Evolutionary conservation across 2,329 filamentous ascomycete species (phyloP), one percentile per base, ranked within the genome.

Genomic region (Colletotrichum camelliae): DNA sequence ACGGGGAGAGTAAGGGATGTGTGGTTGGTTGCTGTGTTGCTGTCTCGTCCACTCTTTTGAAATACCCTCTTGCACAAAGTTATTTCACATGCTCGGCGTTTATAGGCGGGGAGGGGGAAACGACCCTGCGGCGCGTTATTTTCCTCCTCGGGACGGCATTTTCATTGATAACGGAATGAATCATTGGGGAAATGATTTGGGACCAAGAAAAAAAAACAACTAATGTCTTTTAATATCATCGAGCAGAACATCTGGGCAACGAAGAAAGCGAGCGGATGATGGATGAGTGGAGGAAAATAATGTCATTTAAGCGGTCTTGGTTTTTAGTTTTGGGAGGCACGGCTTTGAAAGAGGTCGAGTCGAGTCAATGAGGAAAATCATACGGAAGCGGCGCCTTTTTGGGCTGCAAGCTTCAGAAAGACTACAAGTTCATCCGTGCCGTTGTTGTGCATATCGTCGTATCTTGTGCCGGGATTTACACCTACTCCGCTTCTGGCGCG

Each of bases 71-170:
- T 73, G 70, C 73, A 75, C 69, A 75, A 75, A 73, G 61, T 21
- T 73, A 55, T 72, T 62, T 39, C 68, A 75, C 68, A 72, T 72
- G 72, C 72, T 73, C 70, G 73, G 73, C 70, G 70, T 75, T 75
- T 66, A 72, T 57, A 64, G 31, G 33, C 16, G 58, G 58, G 18
- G 58, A 62, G 39, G 70, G 39, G 35, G 39, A 62, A 48, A 57
- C 58, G 58, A 35, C 52, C 48, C 12, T 7, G 64, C 12, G n/a
- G 37, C 18, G 21, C 29, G 55, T 6, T 66, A 21, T 60, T 24
- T 33, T 27, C 48, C 65, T 55, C 55, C 21, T 29, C 35, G 24
- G 24, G 58, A 29, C 52, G 66, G 66, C 66, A 60, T 68, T 58
- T 68, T 43, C 29, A 21, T 57, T 55, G 35, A 52, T 7, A 10